Evolutionary conservation across 345 rosid species (phyloP).

Genomic region (Eucalyptus guilfoylei): DNA sequence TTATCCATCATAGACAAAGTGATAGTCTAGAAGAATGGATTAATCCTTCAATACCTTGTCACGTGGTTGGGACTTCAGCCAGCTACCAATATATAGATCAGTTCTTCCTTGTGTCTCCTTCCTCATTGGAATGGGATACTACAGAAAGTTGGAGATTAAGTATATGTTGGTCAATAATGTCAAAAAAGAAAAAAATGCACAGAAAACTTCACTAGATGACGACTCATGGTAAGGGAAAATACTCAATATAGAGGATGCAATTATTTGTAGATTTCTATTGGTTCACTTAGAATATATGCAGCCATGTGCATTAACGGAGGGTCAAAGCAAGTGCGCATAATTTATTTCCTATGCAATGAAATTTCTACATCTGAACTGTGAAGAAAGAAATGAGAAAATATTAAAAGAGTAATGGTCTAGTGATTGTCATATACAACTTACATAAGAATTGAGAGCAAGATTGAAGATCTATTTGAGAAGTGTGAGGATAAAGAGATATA

Average conservation of each 20-base stretch:
- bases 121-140: conserved; percentile 80
- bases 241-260: background rate
- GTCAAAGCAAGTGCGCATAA: background rate
- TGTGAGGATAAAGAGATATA: background rate
- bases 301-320: background rate
- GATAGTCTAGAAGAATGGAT: background rate
- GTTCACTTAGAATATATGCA: background rate
- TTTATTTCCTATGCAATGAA: background rate
- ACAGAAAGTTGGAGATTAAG: background rate
- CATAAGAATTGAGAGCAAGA: background rate
- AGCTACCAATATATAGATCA: conserved; percentile 69
- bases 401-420: background rate
- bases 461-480: background rate
- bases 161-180: background rate
- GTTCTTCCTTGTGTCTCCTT: conserved; percentile 91
- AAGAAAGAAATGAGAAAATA: background rate
- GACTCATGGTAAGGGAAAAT: background rate
- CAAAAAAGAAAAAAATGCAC: background rate
- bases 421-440: background rate
- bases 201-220: background rate
- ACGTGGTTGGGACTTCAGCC: conserved; percentile 77
- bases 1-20: background rate
- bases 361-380: background rate
- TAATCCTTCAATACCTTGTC: conserved; percentile 48
- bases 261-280: background rate